These are phyloP conservation scores for Euphorbia tirucalli DNA, from an alignment of 345 rosid species.

Conservation along the genomic window DNA sequence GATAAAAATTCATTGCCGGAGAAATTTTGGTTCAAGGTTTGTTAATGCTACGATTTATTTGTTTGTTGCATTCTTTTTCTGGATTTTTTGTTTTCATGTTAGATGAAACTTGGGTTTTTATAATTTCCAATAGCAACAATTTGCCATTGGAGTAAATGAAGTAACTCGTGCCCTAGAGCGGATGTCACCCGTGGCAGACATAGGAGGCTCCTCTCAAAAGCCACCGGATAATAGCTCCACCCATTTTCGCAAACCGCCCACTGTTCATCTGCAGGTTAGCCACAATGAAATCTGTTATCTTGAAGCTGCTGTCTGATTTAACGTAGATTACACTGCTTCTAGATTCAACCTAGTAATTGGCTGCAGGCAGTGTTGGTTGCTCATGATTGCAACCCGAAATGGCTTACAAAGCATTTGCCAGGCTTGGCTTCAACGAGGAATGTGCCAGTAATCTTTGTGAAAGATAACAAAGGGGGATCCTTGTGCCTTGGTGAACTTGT, in stretches of 20 bases:
- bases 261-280: conserved; percentile 57
- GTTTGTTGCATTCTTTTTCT: not conserved
- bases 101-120: no score
- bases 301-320: not conserved
- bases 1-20: conserved; percentile 57
- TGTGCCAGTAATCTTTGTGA: conserved; percentile 53
- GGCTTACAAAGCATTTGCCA: conserved; percentile 67
- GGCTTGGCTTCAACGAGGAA: conserved; percentile 59
- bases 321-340: no score
- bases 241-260: conserved; percentile 24
- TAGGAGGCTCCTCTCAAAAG: conserved; percentile 15
- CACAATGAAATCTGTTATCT: not conserved
- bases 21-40: conserved; percentile 76
- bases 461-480: conserved; percentile 57
- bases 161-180: conserved; percentile 80
- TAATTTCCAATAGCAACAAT: conserved; percentile 53
- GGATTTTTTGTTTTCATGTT: no score
- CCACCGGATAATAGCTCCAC: no score
- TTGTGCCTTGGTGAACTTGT: conserved; percentile 65
- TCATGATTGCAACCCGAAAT: conserved; percentile 65
- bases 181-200: conserved; percentile 40
- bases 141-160: conserved; percentile 79
- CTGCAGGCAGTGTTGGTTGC: conserved; percentile 60
- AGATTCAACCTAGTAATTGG: not conserved
- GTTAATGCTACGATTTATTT: not conserved